Percentiles rank a stretch among this genome's conserved stretches.
These are phyloP conservation scores for Nemania bipapillata DNA, from an alignment of 2,329 filamentous ascomycete genomes.

Conservation along the genomic window DNA sequence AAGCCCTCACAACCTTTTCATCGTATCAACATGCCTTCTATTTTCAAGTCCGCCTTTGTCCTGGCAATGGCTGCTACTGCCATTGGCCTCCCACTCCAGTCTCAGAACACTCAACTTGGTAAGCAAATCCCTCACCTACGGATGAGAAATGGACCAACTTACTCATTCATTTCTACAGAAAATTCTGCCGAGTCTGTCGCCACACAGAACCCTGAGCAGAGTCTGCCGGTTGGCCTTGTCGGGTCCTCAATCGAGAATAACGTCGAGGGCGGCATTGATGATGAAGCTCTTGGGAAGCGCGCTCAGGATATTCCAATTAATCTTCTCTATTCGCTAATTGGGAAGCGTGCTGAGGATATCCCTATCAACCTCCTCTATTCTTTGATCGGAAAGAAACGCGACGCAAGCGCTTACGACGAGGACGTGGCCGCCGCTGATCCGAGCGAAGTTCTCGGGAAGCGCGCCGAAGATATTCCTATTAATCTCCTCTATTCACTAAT, in stretches of 20 bases:
- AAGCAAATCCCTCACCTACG: not conserved
- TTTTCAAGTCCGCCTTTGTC: conserved; percentile 1
- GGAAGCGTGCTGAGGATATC: not conserved
- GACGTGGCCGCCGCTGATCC: not conserved
- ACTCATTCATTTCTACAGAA: not conserved
- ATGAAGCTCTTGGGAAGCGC: not conserved
- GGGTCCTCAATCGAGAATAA: not conserved
- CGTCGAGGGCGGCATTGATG: not conserved
- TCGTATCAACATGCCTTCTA: conserved; percentile 15
- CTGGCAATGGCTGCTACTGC: conserved; percentile 6
- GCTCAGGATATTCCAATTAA: conserved; percentile 2
- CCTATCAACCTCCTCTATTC: not conserved
- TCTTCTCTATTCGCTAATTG: not conserved
- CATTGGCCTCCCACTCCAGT: conserved; percentile 12
- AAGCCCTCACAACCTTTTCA: not conserved
- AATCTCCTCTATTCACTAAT: not conserved
- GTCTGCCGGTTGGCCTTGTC: not conserved
- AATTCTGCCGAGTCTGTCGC: not conserved
- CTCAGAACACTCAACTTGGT: not conserved
- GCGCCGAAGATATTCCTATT: not conserved
- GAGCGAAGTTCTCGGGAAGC: not conserved
- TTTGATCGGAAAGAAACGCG: not conserved
- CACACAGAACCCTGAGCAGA: not conserved
- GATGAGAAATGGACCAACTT: not conserved
- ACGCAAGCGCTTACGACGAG: not conserved